These are phyloP conservation scores for Colletotrichum cordylinicola DNA, from an alignment of 2,329 filamentous ascomycete species.

Conservation along the genomic window DNA sequence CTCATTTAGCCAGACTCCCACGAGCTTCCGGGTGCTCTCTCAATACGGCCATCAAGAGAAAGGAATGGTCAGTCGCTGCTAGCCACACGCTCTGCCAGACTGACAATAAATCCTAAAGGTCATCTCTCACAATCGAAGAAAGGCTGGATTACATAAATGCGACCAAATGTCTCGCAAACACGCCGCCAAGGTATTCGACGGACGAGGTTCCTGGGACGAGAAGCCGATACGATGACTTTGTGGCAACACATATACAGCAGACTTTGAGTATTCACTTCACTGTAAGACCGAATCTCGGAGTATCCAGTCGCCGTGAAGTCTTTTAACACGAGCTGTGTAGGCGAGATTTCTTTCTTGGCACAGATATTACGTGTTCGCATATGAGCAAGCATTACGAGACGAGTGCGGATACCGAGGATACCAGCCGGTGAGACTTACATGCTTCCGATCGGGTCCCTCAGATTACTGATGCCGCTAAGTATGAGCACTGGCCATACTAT, in stretches of 20 bases:
- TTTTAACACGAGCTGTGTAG: background rate
- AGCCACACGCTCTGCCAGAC: background rate
- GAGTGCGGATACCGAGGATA: slow-evolving; percentile 48
- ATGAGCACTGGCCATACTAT: slow-evolving; percentile 58
- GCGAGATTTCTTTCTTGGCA: slow-evolving; percentile 48
- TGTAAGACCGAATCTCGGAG: background rate
- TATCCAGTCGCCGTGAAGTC: no score
- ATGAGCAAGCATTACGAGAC: slow-evolving; percentile 41
- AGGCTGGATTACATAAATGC: slow-evolving; percentile 27
- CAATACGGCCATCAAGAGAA: background rate
- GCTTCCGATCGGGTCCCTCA: background rate
- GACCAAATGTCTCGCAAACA: slow-evolving; percentile 26
- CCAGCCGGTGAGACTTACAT: slow-evolving; percentile 35
- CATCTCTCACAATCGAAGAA: background rate
- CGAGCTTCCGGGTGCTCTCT: background rate
- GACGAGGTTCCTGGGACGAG: slow-evolving; percentile 27
- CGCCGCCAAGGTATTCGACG: slow-evolving; percentile 13
- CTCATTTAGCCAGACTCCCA: background rate
- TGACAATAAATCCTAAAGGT: background rate
- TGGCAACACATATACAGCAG: slow-evolving; percentile 35
- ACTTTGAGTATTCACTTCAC: slow-evolving; percentile 29
- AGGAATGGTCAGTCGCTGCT: background rate
- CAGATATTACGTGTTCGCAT: slow-evolving; percentile 44
- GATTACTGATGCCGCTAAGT: slow-evolving; percentile 33
- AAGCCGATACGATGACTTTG: slow-evolving; percentile 36